Evolutionary conservation across 495 filamentous ascomycete species (phyloP), one percentile per base, ranked within the genome.

Genomic region (Podospora comata): DNA sequence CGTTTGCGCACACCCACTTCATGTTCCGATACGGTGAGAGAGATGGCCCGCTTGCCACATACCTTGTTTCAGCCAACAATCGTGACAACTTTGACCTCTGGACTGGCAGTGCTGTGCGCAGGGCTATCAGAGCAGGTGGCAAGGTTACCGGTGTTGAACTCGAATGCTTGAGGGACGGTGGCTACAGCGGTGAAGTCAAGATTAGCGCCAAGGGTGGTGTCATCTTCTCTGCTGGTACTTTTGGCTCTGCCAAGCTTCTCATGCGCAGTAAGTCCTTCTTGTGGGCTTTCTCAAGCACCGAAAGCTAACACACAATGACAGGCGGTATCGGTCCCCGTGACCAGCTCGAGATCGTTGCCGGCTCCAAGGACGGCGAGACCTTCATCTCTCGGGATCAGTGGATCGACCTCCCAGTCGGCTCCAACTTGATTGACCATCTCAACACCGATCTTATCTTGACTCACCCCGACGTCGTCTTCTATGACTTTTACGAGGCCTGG

Each of bases 371-470:
- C 65, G 85, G 87, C 13, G 72, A 81, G 18, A 78, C 74, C 7
- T 81, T 88, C 79, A 79, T 85, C 65, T 74, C 72, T 30, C 73
- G 74, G 61, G 73, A 76, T 2, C 68, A 86, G 13, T 92, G 90
- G 89, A 89, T 93, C 72, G 80, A 88, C 65, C 81, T 90, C n/a
- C 90, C 91, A 15, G 90, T 93, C 16, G 90, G 91, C 20, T 83
- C 88, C 70, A 91, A 90, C 72, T 77, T 92, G 30, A 85, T 88
- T 66, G 90, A 93, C 72, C 90, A 94, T 76, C 83, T 88, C 70
- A 90, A 82, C 78, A 92, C 91, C 67, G 85, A 90, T 70, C 79
- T 88, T 11, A 84, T 88, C 65, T 77, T 92, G 62, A 84, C 82
- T 20, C 87, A 90, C 70, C 85, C 86, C 26, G 80, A 84, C 62